Evolutionary conservation across 352 stramenopile species (phyloP).

Genomic region (Phytopythium ostracodes): DNA sequence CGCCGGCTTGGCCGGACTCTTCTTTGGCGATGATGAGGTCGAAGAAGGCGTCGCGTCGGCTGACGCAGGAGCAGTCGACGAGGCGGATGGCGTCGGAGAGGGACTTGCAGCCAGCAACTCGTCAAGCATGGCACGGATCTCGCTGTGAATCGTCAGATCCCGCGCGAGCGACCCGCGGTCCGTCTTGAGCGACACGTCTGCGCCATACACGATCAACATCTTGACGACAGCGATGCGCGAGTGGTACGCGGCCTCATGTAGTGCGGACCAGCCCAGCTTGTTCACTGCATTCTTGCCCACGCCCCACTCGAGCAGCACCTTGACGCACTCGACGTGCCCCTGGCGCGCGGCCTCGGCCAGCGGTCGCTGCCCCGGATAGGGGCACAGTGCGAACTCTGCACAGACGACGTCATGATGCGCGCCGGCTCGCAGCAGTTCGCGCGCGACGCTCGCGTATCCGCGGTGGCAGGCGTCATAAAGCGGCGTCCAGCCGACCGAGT

Average conservation of each 20-base stretch:
- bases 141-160: constrained; percentile 77
- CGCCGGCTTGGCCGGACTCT: constrained; percentile 31
- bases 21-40: constrained; percentile 23
- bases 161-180: constrained; percentile 59
- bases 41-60: constrained; percentile 10
- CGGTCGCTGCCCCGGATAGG: constrained; percentile 59
- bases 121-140: constrained; percentile 76
- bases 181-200: constrained; percentile 60
- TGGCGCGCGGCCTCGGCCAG: constrained; percentile 71
- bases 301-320: constrained; percentile 72
- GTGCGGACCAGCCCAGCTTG: constrained; percentile 66
- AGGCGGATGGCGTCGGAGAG: constrained; percentile 22
- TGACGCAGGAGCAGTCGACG: constrained; percentile 8
- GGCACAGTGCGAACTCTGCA: constrained; percentile 75
- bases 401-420: constrained; percentile 64
- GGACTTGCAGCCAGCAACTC: constrained; percentile 36
- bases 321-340: constrained; percentile 56
- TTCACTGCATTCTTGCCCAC: constrained; percentile 80
- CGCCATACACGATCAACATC: constrained; percentile 73
- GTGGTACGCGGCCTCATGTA: constrained; percentile 79
- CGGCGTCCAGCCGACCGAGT: constrained; percentile 72
- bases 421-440: constrained; percentile 61
- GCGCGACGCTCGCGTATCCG: constrained; percentile 53
- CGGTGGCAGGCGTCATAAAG: constrained; percentile 77
- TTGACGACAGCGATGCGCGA: constrained; percentile 71